Conservation (phyloP, 2,329 filamentous ascomycete genomes). For the Teratosphaeria destructans region DNA sequence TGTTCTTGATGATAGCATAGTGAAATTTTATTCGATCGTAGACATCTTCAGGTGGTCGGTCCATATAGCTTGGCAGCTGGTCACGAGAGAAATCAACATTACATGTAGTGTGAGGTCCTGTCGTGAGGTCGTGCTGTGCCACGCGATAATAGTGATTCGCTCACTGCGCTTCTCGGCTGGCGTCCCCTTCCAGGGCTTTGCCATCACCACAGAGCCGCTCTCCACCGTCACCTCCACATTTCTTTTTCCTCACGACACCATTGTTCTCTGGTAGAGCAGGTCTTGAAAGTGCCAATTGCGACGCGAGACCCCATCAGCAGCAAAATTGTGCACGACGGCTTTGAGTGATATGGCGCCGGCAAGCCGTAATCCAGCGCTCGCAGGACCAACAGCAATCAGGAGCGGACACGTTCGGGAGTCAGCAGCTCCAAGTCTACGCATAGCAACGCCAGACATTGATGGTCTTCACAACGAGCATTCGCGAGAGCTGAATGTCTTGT, state of each 20-base stretch:
- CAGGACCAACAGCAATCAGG: background rate
- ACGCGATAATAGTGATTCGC: background rate
- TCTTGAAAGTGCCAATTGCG: background rate
- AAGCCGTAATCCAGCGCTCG: background rate
- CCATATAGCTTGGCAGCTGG: background rate
- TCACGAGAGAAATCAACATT: background rate
- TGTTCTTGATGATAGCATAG: no score
- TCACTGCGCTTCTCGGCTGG: background rate
- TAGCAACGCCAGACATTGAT: slow-evolving; percentile 3
- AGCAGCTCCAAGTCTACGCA: background rate
- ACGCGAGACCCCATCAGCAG: background rate
- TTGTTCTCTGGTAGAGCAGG: background rate
- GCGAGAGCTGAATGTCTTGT: slow-evolving; percentile 23
- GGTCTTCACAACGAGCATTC: background rate
- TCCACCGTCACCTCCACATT: background rate
- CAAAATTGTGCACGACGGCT: background rate
- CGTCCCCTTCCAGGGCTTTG: background rate
- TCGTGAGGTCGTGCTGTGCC: background rate
- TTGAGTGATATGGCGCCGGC: background rate
- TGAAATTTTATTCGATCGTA: no score
- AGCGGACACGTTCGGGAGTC: background rate
- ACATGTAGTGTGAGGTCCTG: background rate
- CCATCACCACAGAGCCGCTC: background rate
- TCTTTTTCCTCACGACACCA: background rate
- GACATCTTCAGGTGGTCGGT: background rate